phyloP scores from a whole-genome alignment of 1,284 basidiomycete species.

The Cystobasidiaceae sp. region DNA sequence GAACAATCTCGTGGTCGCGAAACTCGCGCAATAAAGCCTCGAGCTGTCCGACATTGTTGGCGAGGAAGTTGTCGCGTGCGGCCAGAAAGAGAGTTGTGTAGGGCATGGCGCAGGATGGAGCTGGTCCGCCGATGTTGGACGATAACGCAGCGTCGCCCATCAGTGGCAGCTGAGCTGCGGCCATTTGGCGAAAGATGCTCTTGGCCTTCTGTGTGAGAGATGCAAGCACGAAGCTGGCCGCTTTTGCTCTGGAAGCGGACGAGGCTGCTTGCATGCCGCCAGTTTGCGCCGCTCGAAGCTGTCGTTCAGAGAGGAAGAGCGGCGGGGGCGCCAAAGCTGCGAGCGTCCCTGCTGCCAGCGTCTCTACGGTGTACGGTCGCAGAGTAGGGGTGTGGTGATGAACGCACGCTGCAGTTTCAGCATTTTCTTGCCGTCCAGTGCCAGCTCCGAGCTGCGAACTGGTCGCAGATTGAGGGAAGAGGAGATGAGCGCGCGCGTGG shows the following conservation, averaged over 20 bases:
- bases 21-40: constrained; percentile 78
- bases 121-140: not conserved
- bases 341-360: constrained; percentile 30
- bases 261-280: constrained; percentile 9
- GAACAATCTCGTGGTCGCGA: constrained; percentile 75
- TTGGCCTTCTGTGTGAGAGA: constrained; percentile 78
- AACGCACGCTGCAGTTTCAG: constrained; percentile 67
- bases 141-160: not conserved
- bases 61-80: constrained; percentile 73
- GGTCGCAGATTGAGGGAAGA: constrained; percentile 59
- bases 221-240: constrained; percentile 72
- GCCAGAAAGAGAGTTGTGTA: constrained; percentile 37
- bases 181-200: constrained; percentile 38
- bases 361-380: constrained; percentile 69
- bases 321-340: constrained; percentile 37
- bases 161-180: constrained; percentile 15
- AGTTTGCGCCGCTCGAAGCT: constrained; percentile 1
- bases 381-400: constrained; percentile 85
- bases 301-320: constrained; percentile 49
- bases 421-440: constrained; percentile 51
- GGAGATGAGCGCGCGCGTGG: constrained; percentile 69
- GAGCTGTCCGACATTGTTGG: constrained; percentile 75
- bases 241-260: constrained; percentile 43
- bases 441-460: not conserved
- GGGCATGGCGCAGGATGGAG: constrained; percentile 1